phyloP scores from a whole-genome alignment of 257 asterid genomes.

The Capsicum pubescens region DNA sequence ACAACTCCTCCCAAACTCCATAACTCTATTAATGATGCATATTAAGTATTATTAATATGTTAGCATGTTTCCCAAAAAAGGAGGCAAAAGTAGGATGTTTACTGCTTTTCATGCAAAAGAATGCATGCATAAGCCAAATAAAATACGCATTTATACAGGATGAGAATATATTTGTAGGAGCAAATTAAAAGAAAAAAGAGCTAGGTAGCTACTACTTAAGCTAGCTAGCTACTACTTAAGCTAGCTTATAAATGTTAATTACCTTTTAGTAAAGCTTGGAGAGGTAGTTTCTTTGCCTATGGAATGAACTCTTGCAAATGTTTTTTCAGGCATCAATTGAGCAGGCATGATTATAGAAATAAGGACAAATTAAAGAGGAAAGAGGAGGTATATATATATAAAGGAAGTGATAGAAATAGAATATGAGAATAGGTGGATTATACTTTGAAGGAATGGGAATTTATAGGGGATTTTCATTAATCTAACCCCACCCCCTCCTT shows the following conservation, averaged over 20 bases:
- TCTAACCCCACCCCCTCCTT: not conserved
- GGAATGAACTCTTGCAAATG: conserved; percentile 39
- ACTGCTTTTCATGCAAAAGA: no score
- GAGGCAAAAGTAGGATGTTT: no score
- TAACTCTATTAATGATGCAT: no score
- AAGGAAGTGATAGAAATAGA: not conserved
- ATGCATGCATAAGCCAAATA: no score
- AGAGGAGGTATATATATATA: not conserved
- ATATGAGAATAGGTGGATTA: not conserved
- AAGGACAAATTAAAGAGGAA: conserved; percentile 32
- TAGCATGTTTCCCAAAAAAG: no score
- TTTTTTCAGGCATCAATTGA: conserved; percentile 49
- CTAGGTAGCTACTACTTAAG: not conserved
- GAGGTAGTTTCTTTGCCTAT: conserved; percentile 41
- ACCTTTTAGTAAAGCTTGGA: conserved; percentile 49
- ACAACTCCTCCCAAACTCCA: no score
- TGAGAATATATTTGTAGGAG: not conserved
- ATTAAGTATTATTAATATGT: no score
- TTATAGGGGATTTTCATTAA: not conserved
- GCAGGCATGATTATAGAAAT: conserved; percentile 42
- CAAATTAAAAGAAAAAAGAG: not conserved
- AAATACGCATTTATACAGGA: not conserved
- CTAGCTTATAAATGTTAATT: not conserved
- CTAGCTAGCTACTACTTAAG: not conserved
- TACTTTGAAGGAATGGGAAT: not conserved